These are phyloP conservation scores for Phytophthora pini DNA, from an alignment of 352 stramenopile species.

Conservation along the genomic window DNA sequence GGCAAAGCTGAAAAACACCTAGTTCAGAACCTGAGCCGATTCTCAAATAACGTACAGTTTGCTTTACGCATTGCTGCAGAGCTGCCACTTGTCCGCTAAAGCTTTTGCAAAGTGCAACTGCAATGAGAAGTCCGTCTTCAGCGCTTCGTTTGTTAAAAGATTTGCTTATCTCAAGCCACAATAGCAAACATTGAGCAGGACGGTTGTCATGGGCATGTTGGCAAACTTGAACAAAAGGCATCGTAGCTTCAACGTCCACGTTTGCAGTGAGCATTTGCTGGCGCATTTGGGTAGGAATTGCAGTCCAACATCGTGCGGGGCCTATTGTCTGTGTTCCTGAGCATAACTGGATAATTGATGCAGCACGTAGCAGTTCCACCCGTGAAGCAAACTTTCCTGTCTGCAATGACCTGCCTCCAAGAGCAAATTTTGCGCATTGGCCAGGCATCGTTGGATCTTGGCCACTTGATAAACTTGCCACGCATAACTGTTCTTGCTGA, in stretches of 20 bases:
- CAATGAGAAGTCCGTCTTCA: conserved; percentile 10
- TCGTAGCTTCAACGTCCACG: conserved; percentile 7
- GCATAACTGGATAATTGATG: conserved; percentile 39
- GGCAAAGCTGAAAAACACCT: conserved; percentile 38
- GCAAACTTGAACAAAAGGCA: conserved; percentile 43
- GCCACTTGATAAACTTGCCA: background rate
- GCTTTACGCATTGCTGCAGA: conserved; percentile 42
- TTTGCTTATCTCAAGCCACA: conserved; percentile 43
- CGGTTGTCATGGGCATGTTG: conserved; percentile 32
- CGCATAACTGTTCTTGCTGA: conserved; percentile 42
- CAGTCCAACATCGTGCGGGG: conserved; percentile 59
- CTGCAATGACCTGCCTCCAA: conserved; percentile 34
- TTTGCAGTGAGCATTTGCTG: conserved; percentile 31
- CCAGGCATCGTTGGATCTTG: conserved; percentile 28
- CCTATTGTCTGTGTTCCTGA: conserved; percentile 14
- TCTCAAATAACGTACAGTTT: conserved; percentile 26
- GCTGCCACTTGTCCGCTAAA: conserved; percentile 28
- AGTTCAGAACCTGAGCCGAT: conserved; percentile 10
- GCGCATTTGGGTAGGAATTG: conserved; percentile 32
- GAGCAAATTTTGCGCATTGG: conserved; percentile 36
- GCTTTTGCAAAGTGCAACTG: conserved; percentile 19
- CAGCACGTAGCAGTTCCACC: conserved; percentile 28
- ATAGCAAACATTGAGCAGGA: conserved; percentile 43
- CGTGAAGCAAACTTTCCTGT: conserved; percentile 30
- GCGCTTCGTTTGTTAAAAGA: conserved; percentile 27